These are phyloP conservation scores for Ascochyta fabae DNA, from an alignment of 2,329 filamentous ascomycete species.

Conservation along the genomic window DNA sequence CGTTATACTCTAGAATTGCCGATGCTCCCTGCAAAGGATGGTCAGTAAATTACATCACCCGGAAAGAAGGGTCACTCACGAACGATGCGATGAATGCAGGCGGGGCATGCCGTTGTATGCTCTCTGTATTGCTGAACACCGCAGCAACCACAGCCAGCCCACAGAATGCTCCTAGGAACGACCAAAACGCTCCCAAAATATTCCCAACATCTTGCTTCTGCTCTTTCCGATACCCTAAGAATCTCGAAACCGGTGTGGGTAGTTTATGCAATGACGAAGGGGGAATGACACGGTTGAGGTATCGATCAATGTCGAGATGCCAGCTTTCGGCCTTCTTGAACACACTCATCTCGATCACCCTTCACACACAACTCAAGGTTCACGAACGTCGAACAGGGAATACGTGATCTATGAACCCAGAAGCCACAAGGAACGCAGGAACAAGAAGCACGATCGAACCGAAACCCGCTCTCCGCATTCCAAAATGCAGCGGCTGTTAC, in stretches of 20 bases:
- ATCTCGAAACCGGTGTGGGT: conserved; percentile 70
- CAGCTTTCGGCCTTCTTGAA: conserved; percentile 28
- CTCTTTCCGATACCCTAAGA: conserved; percentile 60
- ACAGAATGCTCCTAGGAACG: conserved; percentile 53
- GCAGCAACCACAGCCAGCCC: conserved; percentile 53
- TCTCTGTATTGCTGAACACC: conserved; percentile 50
- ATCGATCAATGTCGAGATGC: conserved; percentile 78
- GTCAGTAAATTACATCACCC: not conserved
- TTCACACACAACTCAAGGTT: not conserved
- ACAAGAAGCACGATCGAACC: not conserved
- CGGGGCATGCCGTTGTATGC: conserved; percentile 48
- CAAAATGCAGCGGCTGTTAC: conserved; percentile 1
- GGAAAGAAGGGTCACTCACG: conserved; percentile 33
- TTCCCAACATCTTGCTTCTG: conserved; percentile 51
- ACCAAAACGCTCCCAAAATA: conserved; percentile 51
- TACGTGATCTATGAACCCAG: not conserved
- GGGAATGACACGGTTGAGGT: conserved; percentile 74
- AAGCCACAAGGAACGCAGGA: not conserved
- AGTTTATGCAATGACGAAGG: conserved; percentile 68
- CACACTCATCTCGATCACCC: conserved; percentile 15
- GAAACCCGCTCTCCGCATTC: not conserved
- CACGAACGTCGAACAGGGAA: not conserved
- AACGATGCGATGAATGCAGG: conserved; percentile 54
- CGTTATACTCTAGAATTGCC: conserved; percentile 57
- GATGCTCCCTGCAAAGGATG: conserved; percentile 49